phyloP scores from a whole-genome alignment of 805 yeast genomes.

The Spathaspora boniae region DNA sequence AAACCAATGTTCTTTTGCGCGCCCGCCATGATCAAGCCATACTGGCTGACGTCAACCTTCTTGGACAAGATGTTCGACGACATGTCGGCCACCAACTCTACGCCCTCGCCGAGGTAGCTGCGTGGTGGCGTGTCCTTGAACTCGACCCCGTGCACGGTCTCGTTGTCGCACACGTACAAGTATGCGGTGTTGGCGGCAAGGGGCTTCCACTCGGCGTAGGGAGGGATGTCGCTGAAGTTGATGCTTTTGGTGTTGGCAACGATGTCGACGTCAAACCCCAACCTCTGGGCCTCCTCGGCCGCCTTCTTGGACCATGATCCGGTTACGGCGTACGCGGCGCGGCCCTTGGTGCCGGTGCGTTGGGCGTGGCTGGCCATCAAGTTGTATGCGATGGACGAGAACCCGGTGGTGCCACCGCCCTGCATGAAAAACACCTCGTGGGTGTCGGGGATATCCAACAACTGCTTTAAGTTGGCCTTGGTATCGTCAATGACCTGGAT shows the following conservation, averaged over 20 bases:
- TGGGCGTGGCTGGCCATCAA: conserved; percentile 71
- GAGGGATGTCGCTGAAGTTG: conserved; percentile 66
- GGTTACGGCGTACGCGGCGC: conserved; percentile 82
- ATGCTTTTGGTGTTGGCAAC: conserved; percentile 62
- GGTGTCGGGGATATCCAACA: conserved; percentile 79
- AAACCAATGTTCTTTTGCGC: conserved; percentile 98
- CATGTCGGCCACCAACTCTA: conserved; percentile 89
- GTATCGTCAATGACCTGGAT: conserved; percentile 72
- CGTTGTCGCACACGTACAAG: conserved; percentile 92
- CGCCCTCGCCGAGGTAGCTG: conserved; percentile 56
- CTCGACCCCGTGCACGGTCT: conserved; percentile 95
- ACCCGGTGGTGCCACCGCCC: conserved; percentile 98
- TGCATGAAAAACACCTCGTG: conserved; percentile 94
- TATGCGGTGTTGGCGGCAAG: conserved; percentile 66
- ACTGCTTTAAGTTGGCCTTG: conserved; percentile 58
- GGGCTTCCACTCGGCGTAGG: conserved; percentile 60
- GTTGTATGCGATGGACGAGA: conserved; percentile 83
- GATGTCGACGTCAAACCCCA: conserved; percentile 72
- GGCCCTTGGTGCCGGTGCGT: conserved; percentile 70
- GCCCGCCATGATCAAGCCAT: conserved; percentile 92
- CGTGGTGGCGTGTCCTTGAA: conserved; percentile 52
- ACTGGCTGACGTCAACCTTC: conserved; percentile 74
- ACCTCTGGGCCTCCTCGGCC: conserved; percentile 77
- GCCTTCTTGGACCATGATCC: conserved; percentile 95
- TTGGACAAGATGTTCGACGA: conserved; percentile 89